Percentiles rank a stretch among this genome's conserved stretches.
Evolutionary conservation across 345 rosid genomes (phyloP).

Genomic region (Brassica napus): DNA sequence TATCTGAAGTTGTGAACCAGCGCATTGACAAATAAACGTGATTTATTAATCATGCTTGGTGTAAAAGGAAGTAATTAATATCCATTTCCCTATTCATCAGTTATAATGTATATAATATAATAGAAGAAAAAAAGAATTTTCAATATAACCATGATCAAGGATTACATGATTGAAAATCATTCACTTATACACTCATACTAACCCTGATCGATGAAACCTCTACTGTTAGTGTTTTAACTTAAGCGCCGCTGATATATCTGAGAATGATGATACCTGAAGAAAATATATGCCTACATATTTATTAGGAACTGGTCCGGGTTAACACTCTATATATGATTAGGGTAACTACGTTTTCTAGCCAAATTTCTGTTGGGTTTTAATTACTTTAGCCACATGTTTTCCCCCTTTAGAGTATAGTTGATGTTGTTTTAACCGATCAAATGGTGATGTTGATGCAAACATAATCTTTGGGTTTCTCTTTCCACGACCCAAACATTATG

Average conservation of each 20-base stretch:
- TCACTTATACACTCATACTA: slow-evolving; percentile 27
- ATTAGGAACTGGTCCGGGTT: slow-evolving; percentile 2
- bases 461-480: neutral
- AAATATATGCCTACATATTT: neutral
- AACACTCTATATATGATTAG: slow-evolving; percentile 7
- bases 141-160: slow-evolving; percentile 16
- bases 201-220: slow-evolving; percentile 3
- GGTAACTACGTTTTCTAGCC: neutral
- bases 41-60: slow-evolving; percentile 20
- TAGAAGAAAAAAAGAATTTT: neutral
- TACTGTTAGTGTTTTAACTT: slow-evolving; percentile 29
- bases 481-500: neutral
- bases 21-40: slow-evolving; percentile 18
- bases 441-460: too few relatives aligned
- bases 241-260: slow-evolving; percentile 8
- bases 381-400: too few relatives aligned
- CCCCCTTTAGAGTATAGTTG: neutral
- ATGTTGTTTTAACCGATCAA: too few relatives aligned
- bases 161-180: slow-evolving; percentile 31
- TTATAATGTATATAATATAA: neutral
- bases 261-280: slow-evolving; percentile 16
- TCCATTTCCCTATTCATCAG: slow-evolving; percentile 1
- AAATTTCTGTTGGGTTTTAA: too few relatives aligned
- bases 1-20: slow-evolving; percentile 10
- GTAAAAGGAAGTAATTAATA: slow-evolving; percentile 16